phyloP scores from a whole-genome alignment of 768 basidiomycete species.

The Mycena latifolia region DNA sequence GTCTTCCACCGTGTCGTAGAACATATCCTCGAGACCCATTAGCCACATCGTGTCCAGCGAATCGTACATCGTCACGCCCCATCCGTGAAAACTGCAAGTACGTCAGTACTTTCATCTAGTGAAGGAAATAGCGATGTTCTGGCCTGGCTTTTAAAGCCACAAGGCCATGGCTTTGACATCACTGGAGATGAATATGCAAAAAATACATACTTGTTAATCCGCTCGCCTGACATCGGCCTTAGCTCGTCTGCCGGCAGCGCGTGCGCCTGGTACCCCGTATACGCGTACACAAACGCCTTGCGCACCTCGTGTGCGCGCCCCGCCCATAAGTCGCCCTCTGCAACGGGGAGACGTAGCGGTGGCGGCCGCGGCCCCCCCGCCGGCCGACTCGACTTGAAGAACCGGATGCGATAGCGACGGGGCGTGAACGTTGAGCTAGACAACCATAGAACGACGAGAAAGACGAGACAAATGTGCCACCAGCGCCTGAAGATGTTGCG shows the following conservation, averaged over 20 bases:
- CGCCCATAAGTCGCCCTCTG: slow-evolving; percentile 52
- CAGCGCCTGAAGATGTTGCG: slow-evolving; percentile 21
- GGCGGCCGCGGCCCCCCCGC: slow-evolving; percentile 21
- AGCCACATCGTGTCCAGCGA: slow-evolving; percentile 87
- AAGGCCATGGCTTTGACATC: too few relatives aligned
- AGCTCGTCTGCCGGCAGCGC: slow-evolving; percentile 73
- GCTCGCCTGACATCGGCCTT: slow-evolving; percentile 60
- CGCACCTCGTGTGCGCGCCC: slow-evolving; percentile 66
- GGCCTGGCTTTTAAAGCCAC: too few relatives aligned
- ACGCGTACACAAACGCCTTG: slow-evolving; percentile 72
- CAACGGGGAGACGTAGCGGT: not conserved
- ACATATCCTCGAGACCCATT: slow-evolving; percentile 79
- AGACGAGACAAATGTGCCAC: slow-evolving; percentile 16
- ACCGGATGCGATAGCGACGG: slow-evolving; percentile 23
- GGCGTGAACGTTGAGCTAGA: slow-evolving; percentile 9
- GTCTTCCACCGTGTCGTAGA: slow-evolving; percentile 66
- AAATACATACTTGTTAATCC: slow-evolving; percentile 70
- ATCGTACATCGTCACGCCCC: slow-evolving; percentile 82
- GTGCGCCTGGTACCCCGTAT: slow-evolving; percentile 62
- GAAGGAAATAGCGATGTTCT: slow-evolving; percentile 3
- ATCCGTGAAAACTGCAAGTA: slow-evolving; percentile 72
- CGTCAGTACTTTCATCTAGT: slow-evolving; percentile 5
- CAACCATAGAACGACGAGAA: not conserved
- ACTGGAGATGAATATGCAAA: too few relatives aligned
- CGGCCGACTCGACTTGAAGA: slow-evolving; percentile 26